Conservation (phyloP, 2,329 filamentous ascomycete species). For the Coniochaeta sp. region DNA sequence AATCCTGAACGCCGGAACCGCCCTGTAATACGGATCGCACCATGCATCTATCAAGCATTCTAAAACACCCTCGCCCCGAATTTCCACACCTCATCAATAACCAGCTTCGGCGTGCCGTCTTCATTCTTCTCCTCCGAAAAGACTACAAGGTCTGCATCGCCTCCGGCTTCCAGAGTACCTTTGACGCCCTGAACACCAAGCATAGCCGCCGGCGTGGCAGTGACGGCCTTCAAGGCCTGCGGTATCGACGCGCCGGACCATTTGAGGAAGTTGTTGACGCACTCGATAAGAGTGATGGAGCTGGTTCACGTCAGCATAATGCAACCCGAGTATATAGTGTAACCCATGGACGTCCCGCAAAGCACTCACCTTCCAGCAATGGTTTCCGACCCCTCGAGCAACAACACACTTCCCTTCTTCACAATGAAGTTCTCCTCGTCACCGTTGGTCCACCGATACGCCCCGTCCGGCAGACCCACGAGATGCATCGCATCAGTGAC, state of each 20-base stretch:
- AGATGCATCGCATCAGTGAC: constrained; percentile 92
- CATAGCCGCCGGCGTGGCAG: constrained; percentile 70
- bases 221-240: constrained; percentile 64
- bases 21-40: not conserved
- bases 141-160: constrained; percentile 63
- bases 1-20: not conserved
- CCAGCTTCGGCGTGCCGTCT: constrained; percentile 40
- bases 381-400: constrained; percentile 69
- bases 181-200: constrained; percentile 60
- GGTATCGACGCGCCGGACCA: constrained; percentile 65
- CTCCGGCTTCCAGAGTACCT: constrained; percentile 54
- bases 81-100: constrained; percentile 74
- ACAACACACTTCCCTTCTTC: constrained; percentile 65
- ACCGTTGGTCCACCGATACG: constrained; percentile 79
- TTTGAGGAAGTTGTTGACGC: constrained; percentile 71
- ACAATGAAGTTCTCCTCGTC: constrained; percentile 49
- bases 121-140: constrained; percentile 45
- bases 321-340: too few species aligned
- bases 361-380: constrained; percentile 64
- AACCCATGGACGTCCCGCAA: too few species aligned
- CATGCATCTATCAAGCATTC: not conserved
- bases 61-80: constrained; percentile 52
- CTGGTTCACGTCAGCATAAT: constrained; percentile 23
- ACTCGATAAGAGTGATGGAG: constrained; percentile 69
- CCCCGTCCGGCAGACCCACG: constrained; percentile 74